Base-by-base conservation (phyloP, 768 basidiomycete genomes). In the Rhodotorula babjevae region DNA sequence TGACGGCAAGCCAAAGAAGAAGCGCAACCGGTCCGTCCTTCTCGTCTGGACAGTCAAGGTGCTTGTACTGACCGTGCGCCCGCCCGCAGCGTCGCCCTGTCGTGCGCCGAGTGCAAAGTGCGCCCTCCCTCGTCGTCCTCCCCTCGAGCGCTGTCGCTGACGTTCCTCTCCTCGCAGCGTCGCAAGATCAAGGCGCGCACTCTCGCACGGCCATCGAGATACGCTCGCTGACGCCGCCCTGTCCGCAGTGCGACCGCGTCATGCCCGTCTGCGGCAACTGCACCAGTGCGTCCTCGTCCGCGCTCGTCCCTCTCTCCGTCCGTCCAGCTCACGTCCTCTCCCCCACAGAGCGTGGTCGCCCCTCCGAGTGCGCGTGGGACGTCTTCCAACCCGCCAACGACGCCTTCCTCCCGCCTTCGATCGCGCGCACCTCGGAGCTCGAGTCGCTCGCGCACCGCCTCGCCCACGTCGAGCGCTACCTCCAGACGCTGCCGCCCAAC, bases 241-340 rank as follows among this genome's bases (percentile, higher is more conserved):
- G 3, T 19, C 8, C 5, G 3, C 61, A 74, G 69, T 73, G 73
- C 31, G 73, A 76, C 55, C 61, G 75, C 31, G 46, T 63, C 23
- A 69, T 76, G 71, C 75, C 75, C 7, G 62, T 68, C 2, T 75
- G 75, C 31, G 75, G 71, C 7, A 68, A 72, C 33, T 76, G 71
- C 50, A 29, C 62, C 23, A 69, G 66, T 63, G 3, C 56, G 65
- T 33, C 25, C 47, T 33, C 31, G 6, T 29, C 57, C 27, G 36
- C 5, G 16, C 33, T 14, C 27, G 25, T 2, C 31, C 40, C 27
- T 15, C 31, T 47, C 21, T 27, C 36, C 8, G 0, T 36, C 27
- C 3, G 4, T 0, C 46, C 47, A 9, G 33, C 33, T 27, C 33
- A 33, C 16, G 11, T 6, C 21, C 16, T 31, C 29, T 52, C 7